These are phyloP conservation scores for Phylloboletellus chloephorus DNA, from an alignment of 1,284 basidiomycete species.

Conservation along the genomic window DNA sequence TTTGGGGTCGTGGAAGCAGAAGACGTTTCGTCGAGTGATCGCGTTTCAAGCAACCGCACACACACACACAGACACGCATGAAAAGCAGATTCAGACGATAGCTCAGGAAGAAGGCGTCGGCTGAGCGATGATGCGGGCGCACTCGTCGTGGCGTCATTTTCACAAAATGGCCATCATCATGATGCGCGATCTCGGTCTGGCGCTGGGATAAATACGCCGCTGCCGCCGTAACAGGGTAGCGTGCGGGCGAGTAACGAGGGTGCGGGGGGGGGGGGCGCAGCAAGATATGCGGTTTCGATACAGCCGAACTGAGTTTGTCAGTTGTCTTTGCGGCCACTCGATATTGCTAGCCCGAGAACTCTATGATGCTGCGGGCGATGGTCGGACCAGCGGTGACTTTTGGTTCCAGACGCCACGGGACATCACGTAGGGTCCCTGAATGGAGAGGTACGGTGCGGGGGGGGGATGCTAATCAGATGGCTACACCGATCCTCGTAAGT, in stretches of 20 bases:
- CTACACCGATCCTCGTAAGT: no score
- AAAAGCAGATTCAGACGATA: no score
- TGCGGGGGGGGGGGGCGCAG: neutral
- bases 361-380: neutral
- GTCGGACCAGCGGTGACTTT: slow-evolving; percentile 15
- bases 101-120: no score
- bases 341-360: neutral
- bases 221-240: slow-evolving; percentile 15
- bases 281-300: slow-evolving; percentile 1
- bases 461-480: slow-evolving; percentile 3
- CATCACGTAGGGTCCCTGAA: slow-evolving; percentile 18
- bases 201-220: slow-evolving; percentile 15
- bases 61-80: no score
- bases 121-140: no score
- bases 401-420: slow-evolving; percentile 7
- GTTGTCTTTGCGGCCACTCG: neutral
- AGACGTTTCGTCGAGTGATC: no score
- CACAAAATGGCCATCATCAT: neutral
- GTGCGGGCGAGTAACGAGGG: slow-evolving; percentile 14
- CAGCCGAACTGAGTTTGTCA: slow-evolving; percentile 12
- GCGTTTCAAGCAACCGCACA: no score
- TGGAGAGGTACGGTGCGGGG: neutral
- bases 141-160: slow-evolving; percentile 18
- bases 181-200: slow-evolving; percentile 7
- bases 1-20: no score